Evolutionary conservation across 1,284 basidiomycete genomes (phyloP).

Genomic region (Cryptococcus sp.): DNA sequence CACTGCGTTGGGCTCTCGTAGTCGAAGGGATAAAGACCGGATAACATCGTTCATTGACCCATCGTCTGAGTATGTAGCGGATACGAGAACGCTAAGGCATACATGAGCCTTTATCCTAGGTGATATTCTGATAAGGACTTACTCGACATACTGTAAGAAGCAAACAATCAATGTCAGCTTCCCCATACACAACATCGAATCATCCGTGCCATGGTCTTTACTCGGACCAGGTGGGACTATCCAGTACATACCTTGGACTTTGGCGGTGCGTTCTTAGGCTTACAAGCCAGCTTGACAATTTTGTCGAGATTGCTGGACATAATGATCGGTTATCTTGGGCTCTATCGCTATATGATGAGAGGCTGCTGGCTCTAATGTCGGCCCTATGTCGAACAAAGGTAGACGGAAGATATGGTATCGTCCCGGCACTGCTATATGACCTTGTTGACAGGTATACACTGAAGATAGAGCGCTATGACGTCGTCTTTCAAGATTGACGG

Average conservation of each 20-base stretch:
- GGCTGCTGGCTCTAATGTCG: too few species aligned
- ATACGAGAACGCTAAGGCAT: conserved; percentile 72
- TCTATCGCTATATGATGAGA: too few species aligned
- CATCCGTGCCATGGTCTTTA: not conserved
- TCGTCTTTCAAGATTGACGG: too few species aligned
- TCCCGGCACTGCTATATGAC: too few species aligned
- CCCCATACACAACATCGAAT: not conserved
- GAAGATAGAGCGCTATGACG: too few species aligned
- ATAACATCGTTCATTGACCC: conserved; percentile 88
- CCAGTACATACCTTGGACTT: conserved; percentile 70
- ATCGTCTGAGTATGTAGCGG: conserved; percentile 89
- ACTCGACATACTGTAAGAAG: conserved; percentile 6
- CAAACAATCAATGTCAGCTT: not conserved
- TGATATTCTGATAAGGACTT: not conserved
- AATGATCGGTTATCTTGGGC: not conserved
- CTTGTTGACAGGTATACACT: too few species aligned
- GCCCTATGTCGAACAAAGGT: too few species aligned
- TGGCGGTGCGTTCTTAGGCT: conserved; percentile 87
- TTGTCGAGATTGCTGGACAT: conserved; percentile 38
- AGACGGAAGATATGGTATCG: too few species aligned
- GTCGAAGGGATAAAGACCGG: conserved; percentile 72
- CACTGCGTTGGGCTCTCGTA: conserved; percentile 84
- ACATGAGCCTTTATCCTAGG: not conserved
- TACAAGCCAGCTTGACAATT: conserved; percentile 82
- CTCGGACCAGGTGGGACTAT: not conserved